Evolutionary conservation across 257 asterid genomes (phyloP).

Genomic region (Knoxia roxburghii): DNA sequence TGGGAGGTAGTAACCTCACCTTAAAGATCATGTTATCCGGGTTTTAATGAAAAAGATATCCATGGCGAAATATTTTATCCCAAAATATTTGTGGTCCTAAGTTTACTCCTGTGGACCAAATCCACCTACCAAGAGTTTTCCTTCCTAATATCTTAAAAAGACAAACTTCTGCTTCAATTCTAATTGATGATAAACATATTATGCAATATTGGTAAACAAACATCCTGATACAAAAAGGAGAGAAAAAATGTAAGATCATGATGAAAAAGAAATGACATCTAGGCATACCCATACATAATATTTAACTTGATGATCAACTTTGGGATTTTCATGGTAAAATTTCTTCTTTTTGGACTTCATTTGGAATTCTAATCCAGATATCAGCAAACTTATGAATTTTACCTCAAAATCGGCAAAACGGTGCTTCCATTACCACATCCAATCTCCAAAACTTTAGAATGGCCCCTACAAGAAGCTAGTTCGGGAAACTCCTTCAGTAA

Average conservation of each 20-base stretch:
- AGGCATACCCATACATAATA: too few species aligned
- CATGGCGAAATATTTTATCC: not conserved
- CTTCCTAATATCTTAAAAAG: not conserved
- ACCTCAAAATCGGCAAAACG: slow-evolving; percentile 62
- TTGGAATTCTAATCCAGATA: not conserved
- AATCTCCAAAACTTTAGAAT: slow-evolving; percentile 74
- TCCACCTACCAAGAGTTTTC: not conserved
- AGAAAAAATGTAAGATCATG: not conserved
- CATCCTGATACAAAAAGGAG: not conserved
- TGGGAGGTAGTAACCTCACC: not conserved
- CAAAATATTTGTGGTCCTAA: not conserved
- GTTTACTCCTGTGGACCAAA: not conserved
- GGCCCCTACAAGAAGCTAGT: slow-evolving; percentile 53
- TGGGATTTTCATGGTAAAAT: not conserved
- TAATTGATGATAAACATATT: not conserved
- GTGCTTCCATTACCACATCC: slow-evolving; percentile 98
- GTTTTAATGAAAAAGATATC: not conserved
- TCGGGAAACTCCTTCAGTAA: slow-evolving; percentile 83
- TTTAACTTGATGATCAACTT: too few species aligned
- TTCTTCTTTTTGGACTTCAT: not conserved
- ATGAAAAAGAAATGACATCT: not conserved
- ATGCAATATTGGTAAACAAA: not conserved
- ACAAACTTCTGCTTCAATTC: not conserved
- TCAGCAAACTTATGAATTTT: not conserved
- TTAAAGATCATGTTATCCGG: not conserved